Evolutionary conservation across 148 eudicot species (phyloP).

Genomic region (Chenopodium berlandieri): DNA sequence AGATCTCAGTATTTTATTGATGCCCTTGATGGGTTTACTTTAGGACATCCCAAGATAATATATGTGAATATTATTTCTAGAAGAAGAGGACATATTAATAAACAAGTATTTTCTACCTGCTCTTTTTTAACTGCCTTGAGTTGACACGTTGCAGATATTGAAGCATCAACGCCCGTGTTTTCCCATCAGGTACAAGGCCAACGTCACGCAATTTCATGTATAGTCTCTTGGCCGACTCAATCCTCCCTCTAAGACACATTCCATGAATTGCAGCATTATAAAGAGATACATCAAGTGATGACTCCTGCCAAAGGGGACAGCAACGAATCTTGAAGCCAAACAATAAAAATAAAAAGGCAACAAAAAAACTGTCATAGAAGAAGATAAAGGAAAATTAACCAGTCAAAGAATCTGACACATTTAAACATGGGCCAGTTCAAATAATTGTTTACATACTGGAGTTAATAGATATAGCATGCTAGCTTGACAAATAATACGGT

Average conservation of each 20-base stretch:
- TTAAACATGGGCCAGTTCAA: not conserved
- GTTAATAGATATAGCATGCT: not conserved
- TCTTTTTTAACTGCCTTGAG: not conserved
- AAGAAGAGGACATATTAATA: not conserved
- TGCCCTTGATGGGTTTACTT: not conserved
- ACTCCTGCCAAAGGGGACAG: slow-evolving; percentile 28
- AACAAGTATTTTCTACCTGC: not conserved
- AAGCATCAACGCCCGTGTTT: slow-evolving; percentile 71
- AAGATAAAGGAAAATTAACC: not conserved
- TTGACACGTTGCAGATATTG: slow-evolving; percentile 38
- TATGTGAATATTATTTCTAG: not conserved
- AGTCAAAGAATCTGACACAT: not conserved
- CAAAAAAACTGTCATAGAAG: not conserved
- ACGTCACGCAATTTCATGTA: slow-evolving; percentile 58
- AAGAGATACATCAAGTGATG: slow-evolving; percentile 51
- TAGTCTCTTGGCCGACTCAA: slow-evolving; percentile 52
- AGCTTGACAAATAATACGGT: not conserved
- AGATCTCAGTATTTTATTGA: not conserved
- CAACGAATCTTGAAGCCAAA: not conserved
- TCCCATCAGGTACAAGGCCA: slow-evolving; percentile 61
- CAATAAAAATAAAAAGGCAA: not conserved
- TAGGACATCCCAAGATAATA: not conserved
- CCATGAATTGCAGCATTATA: slow-evolving; percentile 77
- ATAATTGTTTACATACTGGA: not conserved
- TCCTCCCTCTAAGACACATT: slow-evolving; percentile 49